Evolutionary conservation across 176 grass and related monocot species (phyloP).

Genomic region (Triticum urartu): DNA sequence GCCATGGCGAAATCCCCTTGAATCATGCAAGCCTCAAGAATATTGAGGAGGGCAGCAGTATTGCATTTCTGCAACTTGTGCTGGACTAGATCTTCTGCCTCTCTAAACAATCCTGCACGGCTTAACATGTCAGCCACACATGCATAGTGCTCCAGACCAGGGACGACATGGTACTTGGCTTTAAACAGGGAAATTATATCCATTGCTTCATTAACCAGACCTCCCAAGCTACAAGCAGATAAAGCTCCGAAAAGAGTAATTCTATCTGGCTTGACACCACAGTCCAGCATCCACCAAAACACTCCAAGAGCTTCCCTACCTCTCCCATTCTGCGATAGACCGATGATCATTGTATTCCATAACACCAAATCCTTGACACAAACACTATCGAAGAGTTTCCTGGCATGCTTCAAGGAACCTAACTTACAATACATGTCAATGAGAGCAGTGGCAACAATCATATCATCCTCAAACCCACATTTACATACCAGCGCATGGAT

Average conservation of each 20-base stretch:
- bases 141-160: conserved; percentile 52
- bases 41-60: conserved; percentile 41
- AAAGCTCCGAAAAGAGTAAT: conserved; percentile 76
- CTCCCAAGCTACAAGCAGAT: conserved; percentile 58
- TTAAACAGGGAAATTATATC: conserved; percentile 59
- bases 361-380: conserved; percentile 61
- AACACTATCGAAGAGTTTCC: conserved; percentile 47
- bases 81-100: conserved; percentile 61
- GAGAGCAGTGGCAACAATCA: conserved; percentile 61
- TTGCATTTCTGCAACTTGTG: conserved; percentile 36
- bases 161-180: conserved; percentile 50
- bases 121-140: conserved; percentile 72
- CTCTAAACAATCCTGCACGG: conserved; percentile 57
- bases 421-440: conserved; percentile 89
- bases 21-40: conserved; percentile 75
- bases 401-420: conserved; percentile 50
- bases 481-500: conserved; percentile 74
- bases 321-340: conserved; percentile 71
- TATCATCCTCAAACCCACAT: conserved; percentile 65
- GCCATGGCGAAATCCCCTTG: conserved; percentile 47
- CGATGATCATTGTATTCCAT: conserved; percentile 84
- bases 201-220: conserved; percentile 52
- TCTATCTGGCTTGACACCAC: conserved; percentile 57
- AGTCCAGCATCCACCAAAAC: conserved; percentile 53
- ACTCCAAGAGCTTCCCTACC: conserved; percentile 65